Percentiles rank a stretch among this genome's conserved stretches.
Evolutionary conservation across 495 filamentous ascomycete species (phyloP).

Genomic region (Glutinoglossum americanum): DNA sequence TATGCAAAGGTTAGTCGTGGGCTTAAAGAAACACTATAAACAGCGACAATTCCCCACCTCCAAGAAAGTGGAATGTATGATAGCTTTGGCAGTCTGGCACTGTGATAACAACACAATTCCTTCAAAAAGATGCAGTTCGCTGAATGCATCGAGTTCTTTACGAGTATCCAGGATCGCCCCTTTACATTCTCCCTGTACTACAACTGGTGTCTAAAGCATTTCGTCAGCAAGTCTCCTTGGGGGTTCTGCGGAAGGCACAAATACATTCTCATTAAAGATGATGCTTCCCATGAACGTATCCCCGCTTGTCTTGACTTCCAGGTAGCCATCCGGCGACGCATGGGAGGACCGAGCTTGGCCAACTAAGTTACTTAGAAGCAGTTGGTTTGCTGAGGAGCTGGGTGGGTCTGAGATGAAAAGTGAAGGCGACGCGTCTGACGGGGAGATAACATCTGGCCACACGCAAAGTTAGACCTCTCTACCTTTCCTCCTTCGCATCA

Average conservation of each 20-base stretch:
- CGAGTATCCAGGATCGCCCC: neutral
- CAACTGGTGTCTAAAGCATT: neutral
- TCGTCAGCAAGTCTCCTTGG: neutral
- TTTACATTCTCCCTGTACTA: neutral
- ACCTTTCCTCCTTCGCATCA: neutral
- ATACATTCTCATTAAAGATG: neutral
- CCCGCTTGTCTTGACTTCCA: neutral
- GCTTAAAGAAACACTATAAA: neutral
- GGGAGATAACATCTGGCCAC: slow-evolving; percentile 2
- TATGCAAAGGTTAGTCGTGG: neutral
- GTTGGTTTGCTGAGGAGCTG: neutral
- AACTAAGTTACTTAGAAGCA: neutral
- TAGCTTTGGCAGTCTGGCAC: neutral
- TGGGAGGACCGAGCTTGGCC: neutral
- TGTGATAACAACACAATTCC: neutral
- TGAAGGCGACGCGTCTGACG: neutral
- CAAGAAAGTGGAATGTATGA: neutral
- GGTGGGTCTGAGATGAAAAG: slow-evolving; percentile 1
- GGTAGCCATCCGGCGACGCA: neutral
- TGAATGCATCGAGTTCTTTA: neutral
- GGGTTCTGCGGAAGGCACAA: neutral
- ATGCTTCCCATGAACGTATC: neutral
- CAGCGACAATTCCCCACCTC: neutral
- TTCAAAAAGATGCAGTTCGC: neutral
- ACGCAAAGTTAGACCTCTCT: neutral